phyloP scores from a whole-genome alignment of 257 asterid species.

The Henckelia pumila region DNA sequence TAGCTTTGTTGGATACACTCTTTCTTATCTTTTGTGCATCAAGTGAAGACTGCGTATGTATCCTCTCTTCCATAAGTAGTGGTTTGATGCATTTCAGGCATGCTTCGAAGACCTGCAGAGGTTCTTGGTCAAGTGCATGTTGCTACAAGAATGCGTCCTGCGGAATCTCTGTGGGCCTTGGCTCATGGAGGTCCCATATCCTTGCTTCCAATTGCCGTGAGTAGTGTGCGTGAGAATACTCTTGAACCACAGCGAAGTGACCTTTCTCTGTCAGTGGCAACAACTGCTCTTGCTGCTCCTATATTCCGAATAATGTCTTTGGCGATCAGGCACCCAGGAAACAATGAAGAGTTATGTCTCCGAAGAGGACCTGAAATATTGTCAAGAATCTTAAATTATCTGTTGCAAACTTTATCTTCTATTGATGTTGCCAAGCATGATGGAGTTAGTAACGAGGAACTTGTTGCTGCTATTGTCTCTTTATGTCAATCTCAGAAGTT shows the following conservation, averaged over 20 bases:
- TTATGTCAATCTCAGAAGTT: conserved; percentile 88
- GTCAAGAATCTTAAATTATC: conserved; percentile 83
- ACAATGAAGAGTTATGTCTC: conserved; percentile 84
- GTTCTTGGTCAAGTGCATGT: conserved; percentile 99
- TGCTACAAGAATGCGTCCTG: conserved; percentile 87
- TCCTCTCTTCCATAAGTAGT: conserved; percentile 26
- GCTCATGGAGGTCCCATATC: conserved; percentile 95
- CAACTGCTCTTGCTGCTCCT: conserved; percentile 88
- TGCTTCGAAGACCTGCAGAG: conserved; percentile 93
- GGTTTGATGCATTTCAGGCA: conserved; percentile 50
- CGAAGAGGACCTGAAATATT: conserved; percentile 94
- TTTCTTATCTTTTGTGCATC: conserved; percentile 23
- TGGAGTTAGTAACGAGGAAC: conserved; percentile 84
- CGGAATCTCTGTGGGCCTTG: conserved; percentile 95
- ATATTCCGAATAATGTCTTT: conserved; percentile 83
- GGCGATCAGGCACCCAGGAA: conserved; percentile 86
- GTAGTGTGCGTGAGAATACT: conserved; percentile 75
- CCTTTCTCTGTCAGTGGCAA: conserved; percentile 65
- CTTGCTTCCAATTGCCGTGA: conserved; percentile 85
- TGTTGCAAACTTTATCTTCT: conserved; percentile 76
- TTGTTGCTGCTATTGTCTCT: conserved; percentile 83
- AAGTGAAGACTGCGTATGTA: conserved; percentile 20
- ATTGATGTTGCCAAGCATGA: conserved; percentile 56
- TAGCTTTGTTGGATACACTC: conserved; percentile 11
- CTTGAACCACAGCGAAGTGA: conserved; percentile 80